Evolutionary conservation across 805 yeast species (phyloP), one percentile per base, ranked within the genome.

Genomic region (Saccharomyces paradoxus): DNA sequence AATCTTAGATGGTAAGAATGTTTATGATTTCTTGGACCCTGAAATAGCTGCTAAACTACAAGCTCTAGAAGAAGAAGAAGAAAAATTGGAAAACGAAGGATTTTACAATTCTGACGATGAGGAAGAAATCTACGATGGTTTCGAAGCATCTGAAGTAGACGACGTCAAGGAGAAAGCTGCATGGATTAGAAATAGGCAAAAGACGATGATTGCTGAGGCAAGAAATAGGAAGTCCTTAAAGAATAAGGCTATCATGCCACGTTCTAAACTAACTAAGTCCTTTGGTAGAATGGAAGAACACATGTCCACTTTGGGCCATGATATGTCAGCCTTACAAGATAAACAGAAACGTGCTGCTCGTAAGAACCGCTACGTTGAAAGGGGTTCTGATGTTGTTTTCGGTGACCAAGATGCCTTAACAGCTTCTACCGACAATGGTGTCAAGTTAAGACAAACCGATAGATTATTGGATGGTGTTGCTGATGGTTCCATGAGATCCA

Each of bases 31-130:
- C 85, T 80, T 94, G 71, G 99, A 94, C 67, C 89, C 96, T 47
- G 99, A 94, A 63, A 94, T 94, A 68, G 87, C 90, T 50, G 86
- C 89, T 61, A 94, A 94, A 75, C 80, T 94, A 69, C 89, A 89
- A 74, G 96, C 96, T 17, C 78, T 94, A 60, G 99, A 94, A 75
- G 97, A 87, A 59, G 99, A 94, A 75, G 99, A 94, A 76, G 98
- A 92, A 73, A 81, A 84, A 70, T 81, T 94, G 64, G 96, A 92
- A 74, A 74, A 80, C 50, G 96, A 91, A 75, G 99, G 99, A 30
- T 94, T 94, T 77, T 94, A 94, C 72, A 95, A 89, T 63, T 85
- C 95, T 32, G 97, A 91, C 66, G 79, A 80, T 51, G 87, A 82
- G 50, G 72, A 78, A 52, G 67, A 67, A 66, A 91, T 87, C 64